Base-by-base conservation (phyloP, 2,329 filamentous ascomycete species). In the Xylaria digitata region DNA sequence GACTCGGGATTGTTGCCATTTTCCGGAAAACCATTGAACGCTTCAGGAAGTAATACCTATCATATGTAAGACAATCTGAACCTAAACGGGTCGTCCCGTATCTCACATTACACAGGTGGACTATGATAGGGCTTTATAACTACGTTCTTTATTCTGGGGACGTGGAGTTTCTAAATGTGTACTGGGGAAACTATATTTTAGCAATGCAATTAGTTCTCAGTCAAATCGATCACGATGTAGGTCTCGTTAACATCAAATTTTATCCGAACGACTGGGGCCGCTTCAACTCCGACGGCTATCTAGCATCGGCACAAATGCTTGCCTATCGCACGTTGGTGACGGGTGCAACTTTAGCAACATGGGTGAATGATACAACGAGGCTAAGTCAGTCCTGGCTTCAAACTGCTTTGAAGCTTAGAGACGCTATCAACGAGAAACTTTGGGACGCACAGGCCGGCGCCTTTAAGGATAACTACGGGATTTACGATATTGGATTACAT, bases 81-180 rank as follows among this genome's bases (percentile, higher is more conserved):
- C 26, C 21, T 50, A 21, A 21, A 42, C 58, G 53, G 34, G 63
- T 19, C 21, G 53, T 54, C 50, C 19, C 52, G 42, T 60, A 46
- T 43, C 54, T 65, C 11, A 68, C 19, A 55, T 40, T 11, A 45
- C 21, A 23, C 55, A 76, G 75, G 75, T 77, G 75, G 74, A 84
- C 83, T 1, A 81, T 89, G 75, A 85, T 89, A 49, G 85, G 86
- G 2, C 85, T 84, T 6, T 86, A 86, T 73, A 86, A 87, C 58
- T 89, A 89, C 70, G 80, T 86, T 50, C 78, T 88, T 1, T 88
- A 82, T 70, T 84, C 85, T 0, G 83, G 84, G 26, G 84, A 89
- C 62, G 76, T 81, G 4, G 75, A 73, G 0, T 88, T 85, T 63
- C 72, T 88, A 13, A 67, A 72, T 3, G 61, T 71, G 5, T 82